Conservation (phyloP, 163 green algal genomes). For the Trebouxiophyceae sp. region DNA sequence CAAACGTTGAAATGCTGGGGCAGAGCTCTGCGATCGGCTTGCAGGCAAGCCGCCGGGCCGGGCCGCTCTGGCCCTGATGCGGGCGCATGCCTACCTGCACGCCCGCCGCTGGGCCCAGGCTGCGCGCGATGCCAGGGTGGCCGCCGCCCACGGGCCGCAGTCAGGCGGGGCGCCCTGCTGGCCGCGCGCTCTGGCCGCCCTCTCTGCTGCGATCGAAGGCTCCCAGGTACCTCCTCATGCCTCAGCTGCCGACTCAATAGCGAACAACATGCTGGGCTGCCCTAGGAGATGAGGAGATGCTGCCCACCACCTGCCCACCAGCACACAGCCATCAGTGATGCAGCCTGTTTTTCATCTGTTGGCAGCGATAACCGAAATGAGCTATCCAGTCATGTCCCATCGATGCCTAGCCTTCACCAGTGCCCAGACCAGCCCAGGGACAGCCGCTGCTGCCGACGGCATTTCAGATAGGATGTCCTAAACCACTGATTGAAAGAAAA, state of each 20-base stretch:
- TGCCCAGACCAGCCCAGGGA: no score
- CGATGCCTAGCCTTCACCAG: neutral
- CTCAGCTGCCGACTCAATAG: neutral
- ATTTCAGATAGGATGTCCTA: no score
- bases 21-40: neutral
- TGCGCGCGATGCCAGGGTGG: constrained; percentile 27
- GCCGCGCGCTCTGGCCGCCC: constrained; percentile 4
- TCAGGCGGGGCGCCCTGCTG: neutral
- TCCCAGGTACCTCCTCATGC: constrained; percentile 5
- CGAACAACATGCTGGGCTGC: neutral
- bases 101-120: constrained; percentile 16
- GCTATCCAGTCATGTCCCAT: neutral
- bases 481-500: no score
- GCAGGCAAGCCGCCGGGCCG: constrained; percentile 8
- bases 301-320: no score
- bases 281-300: no score
- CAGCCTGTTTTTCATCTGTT: neutral
- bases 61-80: constrained; percentile 18
- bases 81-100: constrained; percentile 23
- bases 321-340: no score
- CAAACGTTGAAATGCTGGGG: neutral
- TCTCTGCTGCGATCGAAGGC: constrained; percentile 8
- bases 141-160: constrained; percentile 26
- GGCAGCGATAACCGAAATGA: neutral
- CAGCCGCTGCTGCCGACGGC: no score